phyloP scores from a whole-genome alignment of 164 flowering plant genomes.

The Stephania yunnanensis region DNA sequence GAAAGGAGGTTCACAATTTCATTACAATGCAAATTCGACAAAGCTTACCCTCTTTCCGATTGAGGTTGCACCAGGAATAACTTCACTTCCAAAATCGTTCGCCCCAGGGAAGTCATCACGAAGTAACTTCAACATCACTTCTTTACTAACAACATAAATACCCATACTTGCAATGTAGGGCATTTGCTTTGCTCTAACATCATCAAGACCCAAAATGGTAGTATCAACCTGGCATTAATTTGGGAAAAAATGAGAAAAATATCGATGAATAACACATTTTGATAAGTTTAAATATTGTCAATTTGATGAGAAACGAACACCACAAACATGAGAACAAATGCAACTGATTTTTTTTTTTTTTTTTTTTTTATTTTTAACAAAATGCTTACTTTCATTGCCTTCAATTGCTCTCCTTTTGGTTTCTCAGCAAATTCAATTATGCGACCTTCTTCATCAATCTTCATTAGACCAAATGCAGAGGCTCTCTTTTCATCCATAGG shows the following conservation, averaged over 20 bases:
- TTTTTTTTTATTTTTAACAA: neutral
- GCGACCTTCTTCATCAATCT: conserved; percentile 88
- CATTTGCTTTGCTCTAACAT: conserved; percentile 90
- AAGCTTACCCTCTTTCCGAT: conserved; percentile 73
- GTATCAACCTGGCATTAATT: conserved; percentile 55
- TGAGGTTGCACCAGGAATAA: conserved; percentile 93
- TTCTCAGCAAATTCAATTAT: conserved; percentile 78
- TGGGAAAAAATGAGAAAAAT: neutral
- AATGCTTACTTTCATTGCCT: conserved; percentile 62
- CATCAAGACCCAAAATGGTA: conserved; percentile 81
- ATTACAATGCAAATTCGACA: neutral
- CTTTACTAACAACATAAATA: conserved; percentile 91
- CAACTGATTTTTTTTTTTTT: too few relatives aligned
- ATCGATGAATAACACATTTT: neutral
- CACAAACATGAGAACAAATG: neutral
- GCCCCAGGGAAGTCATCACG: conserved; percentile 86
- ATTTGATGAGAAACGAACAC: neutral
- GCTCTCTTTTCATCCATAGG: conserved; percentile 88
- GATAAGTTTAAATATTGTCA: neutral
- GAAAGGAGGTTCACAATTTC: neutral
- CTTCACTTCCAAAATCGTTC: conserved; percentile 98
- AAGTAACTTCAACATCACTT: conserved; percentile 78
- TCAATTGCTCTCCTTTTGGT: conserved; percentile 81
- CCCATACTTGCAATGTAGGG: conserved; percentile 98
- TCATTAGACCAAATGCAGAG: conserved; percentile 86